Evolutionary conservation across 257 asterid genomes (phyloP), one percentile per base, ranked within the genome.

Genomic region (Plantago major): DNA sequence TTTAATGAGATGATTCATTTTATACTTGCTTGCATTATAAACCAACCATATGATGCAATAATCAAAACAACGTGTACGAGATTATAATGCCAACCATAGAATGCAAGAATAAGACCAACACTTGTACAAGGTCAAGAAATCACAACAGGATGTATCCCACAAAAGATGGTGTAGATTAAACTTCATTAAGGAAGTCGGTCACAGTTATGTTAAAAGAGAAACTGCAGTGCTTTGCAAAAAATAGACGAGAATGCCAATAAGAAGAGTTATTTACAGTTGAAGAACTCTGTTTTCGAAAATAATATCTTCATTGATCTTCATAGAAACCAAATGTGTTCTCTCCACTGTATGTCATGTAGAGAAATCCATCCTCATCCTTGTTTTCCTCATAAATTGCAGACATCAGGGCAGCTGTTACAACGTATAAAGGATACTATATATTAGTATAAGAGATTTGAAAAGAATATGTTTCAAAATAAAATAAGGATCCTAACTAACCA

Each of bases 301-400:
- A 15, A 44, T 56, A 22, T 37, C n/a, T 19, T 60, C 77, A 62
- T 57, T 58, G 55, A 43, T 61, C 68, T 48, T 68, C 46, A n/a
- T 7, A 45, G 61, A 45, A 72, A 13, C 95, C 95, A 45, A 89
- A 89, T 0, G 91, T 89, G 79, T 80, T 86, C 75, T 89, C 95
- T 3, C 95, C 88, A 15, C 92, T 84, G 48, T 90, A 90, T 38
- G 85, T 79, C 95, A 90, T 80, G 82, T 90, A 90, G 40, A 90
- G 87, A 76, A 87, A 87, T 28, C 95, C 95, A 63, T 90, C 95
- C 60, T 73, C 95, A 47, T 90, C 95, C 81, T 87, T 87, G 82
- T 78, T 57, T 18, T 87, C 95, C 22, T 85, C 95, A 42, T 85
- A 90, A 47, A 87, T 68, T 66, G 89, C 80, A 64, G 95, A 87